Evolutionary conservation across 176 grass and related monocot genomes (phyloP).

Genomic region (Cenchrus purpureus): DNA sequence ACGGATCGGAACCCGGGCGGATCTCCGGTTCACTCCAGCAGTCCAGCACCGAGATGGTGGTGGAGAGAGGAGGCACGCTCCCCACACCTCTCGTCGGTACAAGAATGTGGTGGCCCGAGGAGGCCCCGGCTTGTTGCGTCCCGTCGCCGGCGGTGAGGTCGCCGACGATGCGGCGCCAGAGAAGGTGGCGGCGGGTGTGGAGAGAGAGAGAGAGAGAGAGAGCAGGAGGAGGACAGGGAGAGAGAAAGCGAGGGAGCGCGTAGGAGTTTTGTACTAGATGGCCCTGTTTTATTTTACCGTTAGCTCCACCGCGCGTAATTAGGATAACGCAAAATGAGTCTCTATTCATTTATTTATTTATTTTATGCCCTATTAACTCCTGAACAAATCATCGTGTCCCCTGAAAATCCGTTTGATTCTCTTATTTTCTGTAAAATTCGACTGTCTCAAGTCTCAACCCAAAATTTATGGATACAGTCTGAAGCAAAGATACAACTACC

Average conservation of each 20-base stretch:
- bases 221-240: not conserved
- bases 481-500: not conserved
- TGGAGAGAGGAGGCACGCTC: not conserved
- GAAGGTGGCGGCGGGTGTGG: not conserved
- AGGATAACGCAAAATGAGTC: not conserved
- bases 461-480: not conserved
- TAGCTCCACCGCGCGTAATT: conserved; percentile 8
- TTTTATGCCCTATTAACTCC: not conserved
- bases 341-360: not conserved
- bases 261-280: conserved; percentile 20
- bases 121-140: not conserved
- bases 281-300: conserved; percentile 27
- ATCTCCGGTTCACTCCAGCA: conserved; percentile 26
- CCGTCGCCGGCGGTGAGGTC: conserved; percentile 10
- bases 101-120: not conserved
- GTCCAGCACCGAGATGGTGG: not conserved
- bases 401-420: not conserved
- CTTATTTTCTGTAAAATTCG: not conserved
- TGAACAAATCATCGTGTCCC: not conserved
- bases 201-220: not conserved
- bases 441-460: not conserved
- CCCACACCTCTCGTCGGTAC: not conserved
- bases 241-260: not conserved
- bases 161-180: not conserved
- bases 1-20: not conserved